A percentile compares a stretch with the other conserved stretches of the same genome.
Conservation (phyloP, 2,329 filamentous ascomycete species). For the Teratosphaeria zuluensis region DNA sequence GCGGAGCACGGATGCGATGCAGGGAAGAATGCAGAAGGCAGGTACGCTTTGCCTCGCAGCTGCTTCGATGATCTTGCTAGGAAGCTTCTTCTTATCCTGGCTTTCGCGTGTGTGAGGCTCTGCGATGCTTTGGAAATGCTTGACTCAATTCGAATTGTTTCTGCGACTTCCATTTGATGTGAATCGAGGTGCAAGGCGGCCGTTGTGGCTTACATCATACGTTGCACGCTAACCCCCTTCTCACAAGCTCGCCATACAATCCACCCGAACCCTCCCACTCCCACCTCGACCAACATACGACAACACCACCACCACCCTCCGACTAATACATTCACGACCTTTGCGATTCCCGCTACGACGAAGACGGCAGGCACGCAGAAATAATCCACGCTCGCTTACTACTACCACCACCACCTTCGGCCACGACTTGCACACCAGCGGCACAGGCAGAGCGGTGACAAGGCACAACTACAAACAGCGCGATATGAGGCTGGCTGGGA, state of each 20-base stretch:
- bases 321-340: neutral
- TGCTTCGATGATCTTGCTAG: too few species aligned
- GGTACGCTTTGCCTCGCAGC: neutral
- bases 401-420: neutral
- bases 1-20: neutral
- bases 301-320: neutral
- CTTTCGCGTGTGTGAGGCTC: neutral
- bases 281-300: neutral
- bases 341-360: neutral
- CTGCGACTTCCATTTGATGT: too few species aligned
- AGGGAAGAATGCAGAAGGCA: neutral
- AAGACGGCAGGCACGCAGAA: neutral
- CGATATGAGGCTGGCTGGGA: conserved; percentile 1
- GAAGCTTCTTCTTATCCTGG: neutral
- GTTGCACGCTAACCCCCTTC: neutral
- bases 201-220: neutral
- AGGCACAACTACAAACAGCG: neutral
- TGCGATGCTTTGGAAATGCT: neutral
- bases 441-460: neutral
- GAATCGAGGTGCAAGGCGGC: neutral
- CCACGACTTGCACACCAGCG: neutral
- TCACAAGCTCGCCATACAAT: neutral
- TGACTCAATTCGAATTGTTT: too few species aligned
- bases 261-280: neutral
- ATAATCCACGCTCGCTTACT: neutral